phyloP scores from a whole-genome alignment of 1,284 basidiomycete genomes.

The Tausonia pullulans region DNA sequence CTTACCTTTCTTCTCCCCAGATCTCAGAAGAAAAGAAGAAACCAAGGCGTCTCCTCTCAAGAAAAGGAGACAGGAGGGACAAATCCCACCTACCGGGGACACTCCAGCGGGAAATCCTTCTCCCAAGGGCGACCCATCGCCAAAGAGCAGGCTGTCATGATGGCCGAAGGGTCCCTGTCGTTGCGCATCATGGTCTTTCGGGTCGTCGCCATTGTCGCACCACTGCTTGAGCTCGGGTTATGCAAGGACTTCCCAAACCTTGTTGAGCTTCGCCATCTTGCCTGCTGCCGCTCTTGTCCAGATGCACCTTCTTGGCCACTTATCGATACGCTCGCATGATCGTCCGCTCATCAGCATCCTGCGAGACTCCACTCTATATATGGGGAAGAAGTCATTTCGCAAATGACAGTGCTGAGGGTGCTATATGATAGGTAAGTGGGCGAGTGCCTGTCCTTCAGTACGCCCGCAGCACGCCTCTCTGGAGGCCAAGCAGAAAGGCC shows the following conservation, averaged over 20 bases:
- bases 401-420: too few relatives aligned
- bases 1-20: too few relatives aligned
- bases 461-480: too few relatives aligned
- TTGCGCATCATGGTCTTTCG: slow-evolving; percentile 67
- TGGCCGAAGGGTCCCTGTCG: slow-evolving; percentile 31
- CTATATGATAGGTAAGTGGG: too few relatives aligned
- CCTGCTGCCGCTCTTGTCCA: slow-evolving; percentile 93
- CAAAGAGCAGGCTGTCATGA: slow-evolving; percentile 36
- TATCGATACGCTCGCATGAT: slow-evolving; percentile 91
- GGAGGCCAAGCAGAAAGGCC: too few relatives aligned
- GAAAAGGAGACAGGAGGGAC: slow-evolving; percentile 34
- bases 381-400: background rate
- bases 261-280: slow-evolving; percentile 91
- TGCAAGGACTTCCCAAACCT: slow-evolving; percentile 86
- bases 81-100: slow-evolving; percentile 24
- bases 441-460: too few relatives aligned
- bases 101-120: too few relatives aligned
- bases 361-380: slow-evolving; percentile 63
- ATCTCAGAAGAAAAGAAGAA: too few relatives aligned
- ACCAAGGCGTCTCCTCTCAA: too few relatives aligned
- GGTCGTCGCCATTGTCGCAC: slow-evolving; percentile 92
- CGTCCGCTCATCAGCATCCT: slow-evolving; percentile 70
- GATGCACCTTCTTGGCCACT: slow-evolving; percentile 76
- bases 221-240: slow-evolving; percentile 72
- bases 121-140: slow-evolving; percentile 28